A percentile compares a stretch with the other conserved stretches of the same genome.
Conservation (phyloP, 805 yeast species). For the Starmerella tilneyi region DNA sequence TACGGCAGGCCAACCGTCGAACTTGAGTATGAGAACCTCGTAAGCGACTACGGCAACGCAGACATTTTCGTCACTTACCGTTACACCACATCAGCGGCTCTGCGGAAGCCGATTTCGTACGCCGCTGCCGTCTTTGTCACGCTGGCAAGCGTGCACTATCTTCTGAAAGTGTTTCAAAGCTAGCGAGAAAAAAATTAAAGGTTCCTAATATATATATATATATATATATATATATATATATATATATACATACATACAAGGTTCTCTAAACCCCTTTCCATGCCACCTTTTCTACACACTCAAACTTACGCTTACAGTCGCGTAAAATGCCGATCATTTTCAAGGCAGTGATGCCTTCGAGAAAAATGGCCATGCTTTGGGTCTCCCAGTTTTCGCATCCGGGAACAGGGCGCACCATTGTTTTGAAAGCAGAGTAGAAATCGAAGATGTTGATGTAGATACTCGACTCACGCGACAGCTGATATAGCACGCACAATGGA, state of each 20-base stretch:
- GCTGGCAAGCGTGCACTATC: conserved; percentile 33
- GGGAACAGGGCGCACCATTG: conserved; percentile 19
- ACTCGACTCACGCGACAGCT: conserved; percentile 70
- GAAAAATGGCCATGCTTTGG: conserved; percentile 57
- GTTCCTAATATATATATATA: no score
- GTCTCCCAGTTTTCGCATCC: conserved; percentile 44
- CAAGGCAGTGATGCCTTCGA: conserved; percentile 63
- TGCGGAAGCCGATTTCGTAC: conserved; percentile 49
- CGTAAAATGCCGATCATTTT: conserved; percentile 58
- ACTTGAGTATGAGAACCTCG: conserved; percentile 47
- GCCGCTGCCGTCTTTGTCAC: conserved; percentile 44
- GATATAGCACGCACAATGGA: conserved; percentile 47
- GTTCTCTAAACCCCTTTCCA: conserved; percentile 58
- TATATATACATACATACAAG: no score
- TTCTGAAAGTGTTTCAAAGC: neutral
- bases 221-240: no score
- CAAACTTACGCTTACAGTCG: conserved; percentile 49
- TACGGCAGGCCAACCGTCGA: conserved; percentile 70
- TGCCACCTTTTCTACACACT: conserved; percentile 54
- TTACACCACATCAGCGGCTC: conserved; percentile 44
- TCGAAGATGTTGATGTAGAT: conserved; percentile 57
- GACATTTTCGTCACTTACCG: conserved; percentile 53
- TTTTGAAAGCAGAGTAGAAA: conserved; percentile 50
- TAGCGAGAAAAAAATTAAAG: neutral
- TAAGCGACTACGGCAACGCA: conserved; percentile 54